Percentiles rank a stretch among this genome's conserved stretches.
These are phyloP conservation scores for Aspergillus quadrilineatus DNA, from an alignment of 2,329 filamentous ascomycete species.

Conservation along the genomic window DNA sequence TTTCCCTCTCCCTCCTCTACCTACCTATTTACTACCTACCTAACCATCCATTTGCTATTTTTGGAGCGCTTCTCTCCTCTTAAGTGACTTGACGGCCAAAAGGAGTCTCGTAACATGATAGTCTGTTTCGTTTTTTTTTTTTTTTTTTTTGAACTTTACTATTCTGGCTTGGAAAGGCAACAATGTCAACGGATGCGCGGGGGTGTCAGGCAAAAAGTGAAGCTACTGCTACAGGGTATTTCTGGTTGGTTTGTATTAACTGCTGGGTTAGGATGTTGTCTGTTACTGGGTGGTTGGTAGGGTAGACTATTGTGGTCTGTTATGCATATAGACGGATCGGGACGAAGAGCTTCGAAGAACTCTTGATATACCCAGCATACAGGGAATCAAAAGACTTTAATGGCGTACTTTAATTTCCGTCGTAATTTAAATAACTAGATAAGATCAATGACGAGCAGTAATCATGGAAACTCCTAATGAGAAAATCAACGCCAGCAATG, in stretches of 20 bases:
- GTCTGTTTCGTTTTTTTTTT: background rate
- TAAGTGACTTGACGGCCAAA: background rate
- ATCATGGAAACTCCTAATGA: background rate
- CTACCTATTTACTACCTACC: background rate
- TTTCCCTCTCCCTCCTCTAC: background rate
- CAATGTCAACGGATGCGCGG: background rate
- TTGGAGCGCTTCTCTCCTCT: conserved; percentile 6
- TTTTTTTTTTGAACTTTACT: background rate
- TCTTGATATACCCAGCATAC: background rate
- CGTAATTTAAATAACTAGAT: background rate
- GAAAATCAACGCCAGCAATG: background rate
- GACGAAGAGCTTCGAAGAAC: background rate
- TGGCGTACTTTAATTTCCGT: background rate
- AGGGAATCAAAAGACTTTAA: background rate
- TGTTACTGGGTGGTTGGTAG: background rate
- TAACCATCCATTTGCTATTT: background rate
- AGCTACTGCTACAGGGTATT: background rate
- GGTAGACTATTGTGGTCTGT: background rate
- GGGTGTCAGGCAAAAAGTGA: background rate
- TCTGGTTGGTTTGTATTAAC: background rate
- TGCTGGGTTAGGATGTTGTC: background rate
- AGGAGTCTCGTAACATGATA: conserved; percentile 2
- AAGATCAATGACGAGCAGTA: background rate
- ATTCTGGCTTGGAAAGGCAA: background rate
- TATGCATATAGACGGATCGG: background rate